Evolutionary conservation across 2,329 filamentous ascomycete species (phyloP).

Genomic region (Hypoxylon rubiginosum): DNA sequence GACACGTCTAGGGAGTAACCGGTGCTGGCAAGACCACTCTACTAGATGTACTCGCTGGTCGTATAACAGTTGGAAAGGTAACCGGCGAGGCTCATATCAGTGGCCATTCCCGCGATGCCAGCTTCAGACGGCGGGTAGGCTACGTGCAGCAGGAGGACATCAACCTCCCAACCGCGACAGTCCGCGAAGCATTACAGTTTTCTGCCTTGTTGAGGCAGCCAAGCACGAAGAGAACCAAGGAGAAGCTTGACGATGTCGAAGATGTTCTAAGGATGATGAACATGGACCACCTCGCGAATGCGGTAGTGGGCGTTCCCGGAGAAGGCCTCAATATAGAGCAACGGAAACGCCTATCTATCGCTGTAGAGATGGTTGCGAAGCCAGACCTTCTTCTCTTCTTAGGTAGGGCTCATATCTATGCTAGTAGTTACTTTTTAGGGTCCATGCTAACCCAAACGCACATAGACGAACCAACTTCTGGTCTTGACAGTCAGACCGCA

Average conservation of each 20-base stretch:
- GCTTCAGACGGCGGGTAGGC: conserved; percentile 89
- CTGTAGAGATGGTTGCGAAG: conserved; percentile 90
- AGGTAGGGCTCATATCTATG: conserved; percentile 11
- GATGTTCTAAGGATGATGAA: conserved; percentile 88
- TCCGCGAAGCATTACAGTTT: conserved; percentile 87
- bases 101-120: conserved; percentile 74
- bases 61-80: conserved; percentile 79
- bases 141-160: conserved; percentile 94
- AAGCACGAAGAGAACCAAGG: conserved; percentile 70
- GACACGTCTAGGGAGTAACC: conserved; percentile 63
- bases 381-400: conserved; percentile 84
- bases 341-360: conserved; percentile 83
- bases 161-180: conserved; percentile 84
- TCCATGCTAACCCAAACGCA: no score
- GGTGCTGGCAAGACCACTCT: conserved; percentile 82
- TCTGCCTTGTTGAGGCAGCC: conserved; percentile 86
- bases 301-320: conserved; percentile 86
- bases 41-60: conserved; percentile 76
- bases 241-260: conserved; percentile 87
- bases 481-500: conserved; percentile 85
- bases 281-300: conserved; percentile 88
- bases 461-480: conserved; percentile 88
- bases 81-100: conserved; percentile 78
- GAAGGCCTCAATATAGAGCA: conserved; percentile 80
- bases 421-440: no score